These are phyloP conservation scores for Xylariales sp. DNA, from an alignment of 2,329 filamentous ascomycete species.

Conservation along the genomic window DNA sequence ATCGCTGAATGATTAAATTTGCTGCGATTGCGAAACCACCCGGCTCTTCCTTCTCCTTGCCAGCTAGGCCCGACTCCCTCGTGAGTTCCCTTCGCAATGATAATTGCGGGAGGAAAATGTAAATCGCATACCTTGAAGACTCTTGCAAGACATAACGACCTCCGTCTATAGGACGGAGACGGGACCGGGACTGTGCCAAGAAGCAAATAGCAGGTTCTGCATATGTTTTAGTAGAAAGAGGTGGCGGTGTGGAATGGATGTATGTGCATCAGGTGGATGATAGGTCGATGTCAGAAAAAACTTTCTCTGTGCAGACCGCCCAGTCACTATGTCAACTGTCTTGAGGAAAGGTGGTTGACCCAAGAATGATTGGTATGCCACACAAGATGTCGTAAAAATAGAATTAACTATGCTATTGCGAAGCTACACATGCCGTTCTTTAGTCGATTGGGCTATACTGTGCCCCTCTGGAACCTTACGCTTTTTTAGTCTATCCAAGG, in stretches of 20 bases:
- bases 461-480: conserved; percentile 24
- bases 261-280: neutral
- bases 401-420: neutral
- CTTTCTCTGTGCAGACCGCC: neutral
- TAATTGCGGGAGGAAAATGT: too few relatives aligned
- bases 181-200: too few relatives aligned
- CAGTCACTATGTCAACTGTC: neutral
- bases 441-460: conserved; percentile 13
- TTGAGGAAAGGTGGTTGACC: neutral
- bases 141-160: too few relatives aligned
- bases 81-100: too few relatives aligned
- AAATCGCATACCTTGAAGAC: too few relatives aligned
- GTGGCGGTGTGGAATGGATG: neutral
- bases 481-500: conserved; percentile 29
- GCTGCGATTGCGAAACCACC: too few relatives aligned
- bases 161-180: too few relatives aligned
- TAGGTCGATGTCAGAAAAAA: neutral
- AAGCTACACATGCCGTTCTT: neutral
- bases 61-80: too few relatives aligned
- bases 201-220: neutral
- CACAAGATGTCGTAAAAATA: conserved; percentile 5
- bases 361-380: neutral
- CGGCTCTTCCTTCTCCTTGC: too few relatives aligned
- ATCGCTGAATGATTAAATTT: too few relatives aligned
- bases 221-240: neutral